Evolutionary conservation across 768 basidiomycete species (phyloP).

Genomic region (Fomitopsis pulvina): DNA sequence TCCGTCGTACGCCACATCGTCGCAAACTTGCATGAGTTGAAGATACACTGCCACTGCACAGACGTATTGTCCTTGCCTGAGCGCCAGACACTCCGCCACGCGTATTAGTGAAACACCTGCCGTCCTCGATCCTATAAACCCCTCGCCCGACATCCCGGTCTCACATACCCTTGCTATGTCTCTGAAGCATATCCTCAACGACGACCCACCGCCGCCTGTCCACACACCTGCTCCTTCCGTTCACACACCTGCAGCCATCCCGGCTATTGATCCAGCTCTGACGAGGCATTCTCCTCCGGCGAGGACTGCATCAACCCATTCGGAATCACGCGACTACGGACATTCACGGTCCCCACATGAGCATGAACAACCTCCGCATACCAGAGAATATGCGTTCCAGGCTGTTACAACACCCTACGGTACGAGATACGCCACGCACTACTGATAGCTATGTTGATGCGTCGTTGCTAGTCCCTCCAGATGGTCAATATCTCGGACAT

Average conservation of each 20-base stretch:
- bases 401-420: slow-evolving; percentile 19
- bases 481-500: no score
- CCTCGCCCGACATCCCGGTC: not conserved
- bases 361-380: slow-evolving; percentile 23
- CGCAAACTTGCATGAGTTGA: not conserved
- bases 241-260: not conserved
- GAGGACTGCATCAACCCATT: slow-evolving; percentile 12
- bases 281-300: slow-evolving; percentile 19
- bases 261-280: slow-evolving; percentile 20
- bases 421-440: no score
- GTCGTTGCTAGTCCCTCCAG: no score
- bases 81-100: not conserved
- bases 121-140: not conserved
- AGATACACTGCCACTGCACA: not conserved
- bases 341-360: slow-evolving; percentile 18
- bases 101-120: not conserved
- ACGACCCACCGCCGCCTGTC: slow-evolving; percentile 40
- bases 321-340: slow-evolving; percentile 11
- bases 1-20: not conserved
- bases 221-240: slow-evolving; percentile 24
- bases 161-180: slow-evolving; percentile 43
- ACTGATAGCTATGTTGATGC: no score
- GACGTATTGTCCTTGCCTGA: not conserved
- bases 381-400: slow-evolving; percentile 31
- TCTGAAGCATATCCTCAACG: slow-evolving; percentile 74